Base-by-base conservation (phyloP, 345 rosid species). In the Eucalyptus regnans region DNA sequence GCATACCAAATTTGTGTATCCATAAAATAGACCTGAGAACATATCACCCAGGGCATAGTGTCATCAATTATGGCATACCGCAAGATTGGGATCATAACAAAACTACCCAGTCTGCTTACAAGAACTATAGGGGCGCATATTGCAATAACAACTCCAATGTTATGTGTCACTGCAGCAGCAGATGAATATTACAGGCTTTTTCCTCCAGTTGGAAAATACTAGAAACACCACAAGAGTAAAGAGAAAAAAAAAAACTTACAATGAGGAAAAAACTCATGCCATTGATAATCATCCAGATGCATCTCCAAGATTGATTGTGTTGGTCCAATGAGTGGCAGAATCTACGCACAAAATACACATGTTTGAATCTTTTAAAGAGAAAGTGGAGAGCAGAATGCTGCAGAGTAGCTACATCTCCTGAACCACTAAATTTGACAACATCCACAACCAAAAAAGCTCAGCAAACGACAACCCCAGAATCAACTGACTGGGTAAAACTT, bases 1-100 rank as follows among this genome's bases (percentile, higher is more conserved):
- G 99, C 94, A 91, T 98, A 98, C 99, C 99, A 98, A 93, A 98
- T 97, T 95, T 98, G 99, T 31, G 94, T 90, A 93, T 98, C 99
- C 98, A 95, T 94, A 87, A 96, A 98, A 92, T 98, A 98, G 89
- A 98, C 99, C 99, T 98, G 90, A 80, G 80, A 27, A 76, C 83
- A 76, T 3, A 76, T 76, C 83, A 2, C 83, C 10, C 83, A 76
- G 27, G 48, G 3, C 48, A 37, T 6, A 37, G 1, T 37, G 83
- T 37, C 48, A 76, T 76, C 3, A 76, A 20, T 20, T 76, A 76
- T 3, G 7, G 46, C 14, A 76, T 0, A 76, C 27, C 27, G 0
- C 83, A 2, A 37, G 48, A 71, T 76, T 0, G 15, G 83, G 9
- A 76, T 37, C 29, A 3, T 10, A 48, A 76, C 27, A 76, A 37